Evolutionary conservation across 306 rosid species (phyloP), one percentile per base, ranked within the genome.

Genomic region (Pyrus pyrifolia): DNA sequence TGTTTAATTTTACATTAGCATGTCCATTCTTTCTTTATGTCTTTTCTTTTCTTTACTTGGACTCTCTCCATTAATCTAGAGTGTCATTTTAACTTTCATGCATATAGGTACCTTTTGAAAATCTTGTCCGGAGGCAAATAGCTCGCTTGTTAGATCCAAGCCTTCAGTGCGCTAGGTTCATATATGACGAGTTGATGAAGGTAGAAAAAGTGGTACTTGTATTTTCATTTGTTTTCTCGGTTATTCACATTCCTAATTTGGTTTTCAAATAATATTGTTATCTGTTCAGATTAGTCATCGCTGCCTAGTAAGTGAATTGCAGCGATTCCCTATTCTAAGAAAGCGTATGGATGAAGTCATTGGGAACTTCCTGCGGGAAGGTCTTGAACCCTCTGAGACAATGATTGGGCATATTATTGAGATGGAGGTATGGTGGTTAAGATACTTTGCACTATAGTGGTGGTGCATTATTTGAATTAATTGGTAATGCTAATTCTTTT

Each of bases 131-230:
- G 73, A 88, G 97, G 89, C 99, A 96, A 83, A 91, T 92, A 80
- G 87, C 93, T 77, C 97, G 97, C 45, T 80, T 96, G 75, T 82
- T 89, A 82, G 99, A 96, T 88, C 99, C 99, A 80, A 92, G 99
- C 86, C 97, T 92, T 81, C 99, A 96, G 80, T 96, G 99, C 82
- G 97, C 99, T 40, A 91, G 99, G 87, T 92, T 96, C 86, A 96
- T 96, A 80, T 92, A 91, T 55, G 99, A 92, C 46, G 99, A 96
- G 81, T 83, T 96, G 74, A 81, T 96, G 23, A 92, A 92, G 97
- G 99, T 91, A 67, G 71, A 65, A 30, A 53, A 38, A 46, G 46
- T 74, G 61, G 42, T 35, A 45, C 67, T 45, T 77, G 30, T 61
- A 12, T 21, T 42, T 67, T 68, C 77, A 49, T 81, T 62, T 67